These are phyloP conservation scores for Eleusine indica DNA, from an alignment of 176 grass and related monocot species.

Conservation along the genomic window DNA sequence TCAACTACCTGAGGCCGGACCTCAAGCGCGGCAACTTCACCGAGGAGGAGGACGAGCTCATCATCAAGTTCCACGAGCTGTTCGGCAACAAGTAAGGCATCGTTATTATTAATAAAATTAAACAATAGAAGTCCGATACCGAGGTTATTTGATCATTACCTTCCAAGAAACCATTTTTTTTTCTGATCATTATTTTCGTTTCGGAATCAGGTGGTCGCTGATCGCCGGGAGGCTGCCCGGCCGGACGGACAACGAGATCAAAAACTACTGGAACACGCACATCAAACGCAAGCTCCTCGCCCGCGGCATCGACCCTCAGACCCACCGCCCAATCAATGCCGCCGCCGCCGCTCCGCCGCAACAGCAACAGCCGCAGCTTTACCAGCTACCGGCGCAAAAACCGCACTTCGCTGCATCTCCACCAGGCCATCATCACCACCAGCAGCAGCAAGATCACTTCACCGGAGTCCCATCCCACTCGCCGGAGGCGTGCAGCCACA, in stretches of 20 bases:
- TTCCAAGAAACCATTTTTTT: background rate
- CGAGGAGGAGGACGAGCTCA: slow-evolving; percentile 90
- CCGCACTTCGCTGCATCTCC: background rate
- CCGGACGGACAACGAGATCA: slow-evolving; percentile 92
- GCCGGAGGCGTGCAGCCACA: slow-evolving; percentile 51
- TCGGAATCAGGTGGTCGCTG: slow-evolving; percentile 68
- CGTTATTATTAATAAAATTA: background rate
- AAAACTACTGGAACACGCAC: slow-evolving; percentile 98
- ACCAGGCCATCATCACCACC: background rate
- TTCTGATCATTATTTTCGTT: background rate
- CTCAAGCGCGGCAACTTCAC: slow-evolving; percentile 96
- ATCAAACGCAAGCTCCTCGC: slow-evolving; percentile 83
- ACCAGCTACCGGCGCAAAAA: slow-evolving; percentile 8
- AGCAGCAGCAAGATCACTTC: slow-evolving; percentile 19
- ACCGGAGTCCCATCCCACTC: slow-evolving; percentile 24
- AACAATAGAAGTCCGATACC: too few species aligned
- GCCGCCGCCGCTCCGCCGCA: background rate
- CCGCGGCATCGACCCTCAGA: slow-evolving; percentile 74
- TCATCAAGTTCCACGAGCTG: slow-evolving; percentile 89
- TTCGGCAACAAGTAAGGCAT: slow-evolving; percentile 76
- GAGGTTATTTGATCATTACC: background rate
- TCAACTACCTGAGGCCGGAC: slow-evolving; percentile 93
- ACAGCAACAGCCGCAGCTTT: background rate
- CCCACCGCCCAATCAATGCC: slow-evolving; percentile 66
- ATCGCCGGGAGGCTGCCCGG: slow-evolving; percentile 81